Base-by-base conservation (phyloP, 345 rosid genomes). In the Citrus reticulata region DNA sequence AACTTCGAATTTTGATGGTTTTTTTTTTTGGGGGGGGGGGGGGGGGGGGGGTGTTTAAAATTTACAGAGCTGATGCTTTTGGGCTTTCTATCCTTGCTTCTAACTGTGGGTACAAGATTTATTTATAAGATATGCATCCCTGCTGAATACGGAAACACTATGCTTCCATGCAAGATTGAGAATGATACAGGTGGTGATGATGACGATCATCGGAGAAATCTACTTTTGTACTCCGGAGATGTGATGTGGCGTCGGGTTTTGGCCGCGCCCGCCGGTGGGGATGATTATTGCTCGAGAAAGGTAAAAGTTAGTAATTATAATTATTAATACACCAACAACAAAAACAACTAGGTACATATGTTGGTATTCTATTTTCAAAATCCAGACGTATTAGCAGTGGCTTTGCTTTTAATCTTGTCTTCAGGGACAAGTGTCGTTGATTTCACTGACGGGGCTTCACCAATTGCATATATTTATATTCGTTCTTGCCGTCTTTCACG, bases 391-490 rank as follows among this genome's bases (percentile, higher is more conserved):
- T 10, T 11, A 11, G 24, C 24, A 24, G 5, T 42, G 3, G 5
- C 51, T 54, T 27, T 74, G 54, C 37, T 75, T 34, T 46, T 6
- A 16, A 14, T 64, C 39, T 49, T 10, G 6, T 30, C 51, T 79
- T 9, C 49, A 90, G 91, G 88, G 80, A 6, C 72, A 86, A 70
- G 72, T 84, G 27, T 70, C 91, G 3, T 68, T 90, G 83, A 85
- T 87, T 71, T 86, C 95, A 13, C 79, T 39, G 68, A 75, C 82
- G 4, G 93, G 90, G 57, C 49, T 91, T 83, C 91, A 90, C 77
- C 93, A 91, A 39, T 75, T 91, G 82, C 95, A 88, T 71, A 89
- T 90, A 32, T 90, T 88, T 74, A 88, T 91, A 63, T 91, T 90
- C 68, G 86, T 87, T 37, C 86, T 91, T 17, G 95, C 93, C 37